These are phyloP conservation scores for Didymella pinodella DNA, from an alignment of 2,329 filamentous ascomycete genomes.

Conservation along the genomic window DNA sequence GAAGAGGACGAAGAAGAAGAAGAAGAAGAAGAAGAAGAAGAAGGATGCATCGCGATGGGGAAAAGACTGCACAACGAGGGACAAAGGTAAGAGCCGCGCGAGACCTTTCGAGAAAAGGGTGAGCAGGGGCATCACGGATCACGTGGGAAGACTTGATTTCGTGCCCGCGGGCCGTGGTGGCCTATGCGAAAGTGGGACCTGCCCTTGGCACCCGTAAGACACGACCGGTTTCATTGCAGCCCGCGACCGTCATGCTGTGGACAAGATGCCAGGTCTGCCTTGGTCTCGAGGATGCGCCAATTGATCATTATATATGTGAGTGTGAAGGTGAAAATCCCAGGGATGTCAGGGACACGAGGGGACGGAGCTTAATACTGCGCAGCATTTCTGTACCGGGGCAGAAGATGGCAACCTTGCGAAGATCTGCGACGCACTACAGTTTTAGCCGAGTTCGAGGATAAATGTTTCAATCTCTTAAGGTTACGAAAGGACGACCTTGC, in stretches of 20 bases:
- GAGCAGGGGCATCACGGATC: not conserved
- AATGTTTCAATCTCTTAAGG: too few relatives aligned
- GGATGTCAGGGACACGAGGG: not conserved
- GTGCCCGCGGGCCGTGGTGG: not conserved
- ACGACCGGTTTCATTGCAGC: not conserved
- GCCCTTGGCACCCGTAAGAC: slow-evolving; percentile 4
- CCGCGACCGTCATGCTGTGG: not conserved
- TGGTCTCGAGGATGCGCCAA: not conserved
- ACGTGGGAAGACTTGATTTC: not conserved
- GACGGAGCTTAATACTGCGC: not conserved
- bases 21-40: not conserved
- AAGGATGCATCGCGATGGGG: slow-evolving; percentile 3
- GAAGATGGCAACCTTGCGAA: too few relatives aligned
- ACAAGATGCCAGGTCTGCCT: not conserved
- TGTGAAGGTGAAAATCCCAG: not conserved
- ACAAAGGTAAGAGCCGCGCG: not conserved
- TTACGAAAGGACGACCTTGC: too few relatives aligned
- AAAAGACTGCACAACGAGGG: not conserved
- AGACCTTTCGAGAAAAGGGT: slow-evolving; percentile 2
- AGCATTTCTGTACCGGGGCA: too few relatives aligned
- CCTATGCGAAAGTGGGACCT: slow-evolving; percentile 5
- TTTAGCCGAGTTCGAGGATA: too few relatives aligned
- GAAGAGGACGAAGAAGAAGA: not conserved
- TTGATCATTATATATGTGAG: not conserved
- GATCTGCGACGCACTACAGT: too few relatives aligned